Percentiles rank a stretch among this genome's conserved stretches.
Evolutionary conservation across 768 basidiomycete genomes (phyloP).

Genomic region (Pisolithus microcarpus): DNA sequence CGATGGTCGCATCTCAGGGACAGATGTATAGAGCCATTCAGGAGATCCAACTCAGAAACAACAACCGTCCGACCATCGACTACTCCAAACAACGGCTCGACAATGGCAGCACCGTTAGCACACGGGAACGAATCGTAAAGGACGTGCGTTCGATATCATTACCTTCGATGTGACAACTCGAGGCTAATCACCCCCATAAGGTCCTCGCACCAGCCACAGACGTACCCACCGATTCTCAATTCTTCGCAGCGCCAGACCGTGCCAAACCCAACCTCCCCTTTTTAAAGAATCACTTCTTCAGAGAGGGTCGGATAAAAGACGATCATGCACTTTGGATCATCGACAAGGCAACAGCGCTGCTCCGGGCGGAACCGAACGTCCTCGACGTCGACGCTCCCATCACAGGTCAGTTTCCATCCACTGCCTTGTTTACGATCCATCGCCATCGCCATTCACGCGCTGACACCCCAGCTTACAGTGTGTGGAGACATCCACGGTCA

Average conservation of each 20-base stretch:
- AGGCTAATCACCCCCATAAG: slow-evolving; percentile 28
- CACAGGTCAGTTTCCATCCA: slow-evolving; percentile 40
- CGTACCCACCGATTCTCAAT: slow-evolving; percentile 65
- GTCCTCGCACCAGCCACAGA: slow-evolving; percentile 60
- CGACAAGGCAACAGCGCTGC: slow-evolving; percentile 48
- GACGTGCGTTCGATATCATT: slow-evolving; percentile 12
- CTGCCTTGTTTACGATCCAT: slow-evolving; percentile 14
- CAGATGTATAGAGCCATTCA: slow-evolving; percentile 24
- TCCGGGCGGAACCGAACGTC: slow-evolving; percentile 56
- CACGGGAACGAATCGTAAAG: slow-evolving; percentile 20
- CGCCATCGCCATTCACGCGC: slow-evolving; percentile 2
- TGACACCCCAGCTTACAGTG: slow-evolving; percentile 3
- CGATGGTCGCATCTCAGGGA: slow-evolving; percentile 15
- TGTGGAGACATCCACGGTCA: slow-evolving; percentile 18
- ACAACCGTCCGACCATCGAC: slow-evolving; percentile 13
- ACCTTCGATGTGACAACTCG: background rate
- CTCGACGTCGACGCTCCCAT: slow-evolving; percentile 68
- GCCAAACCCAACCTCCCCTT: slow-evolving; percentile 67
- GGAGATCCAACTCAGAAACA: slow-evolving; percentile 25
- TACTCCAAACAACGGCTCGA: slow-evolving; percentile 20
- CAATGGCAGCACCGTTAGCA: slow-evolving; percentile 19
- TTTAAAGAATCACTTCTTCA: slow-evolving; percentile 71
- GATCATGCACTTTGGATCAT: slow-evolving; percentile 64
- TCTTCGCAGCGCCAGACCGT: slow-evolving; percentile 61
- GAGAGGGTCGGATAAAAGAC: slow-evolving; percentile 59